Base-by-base conservation (phyloP, 1,284 basidiomycete genomes). In the Erythrobasidium hasegawianum region DNA sequence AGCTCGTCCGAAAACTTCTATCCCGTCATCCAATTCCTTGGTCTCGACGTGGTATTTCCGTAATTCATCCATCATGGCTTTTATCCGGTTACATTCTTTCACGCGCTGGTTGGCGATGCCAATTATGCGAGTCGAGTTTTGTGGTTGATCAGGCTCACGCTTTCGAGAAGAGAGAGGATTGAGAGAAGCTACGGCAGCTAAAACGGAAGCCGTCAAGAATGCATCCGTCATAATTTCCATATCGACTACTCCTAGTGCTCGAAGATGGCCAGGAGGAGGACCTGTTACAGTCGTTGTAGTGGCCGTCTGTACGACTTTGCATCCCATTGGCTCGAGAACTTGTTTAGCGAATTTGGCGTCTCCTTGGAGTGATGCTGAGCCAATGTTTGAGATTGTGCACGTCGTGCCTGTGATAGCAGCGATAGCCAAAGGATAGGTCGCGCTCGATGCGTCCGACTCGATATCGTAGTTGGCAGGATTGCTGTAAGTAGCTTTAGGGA, bases 181-280 rank as follows among this genome's bases (percentile, higher is more conserved):
- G 13, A 81, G 80, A 39, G 79, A 80, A 0, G 91, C 90, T 22
- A 95, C 89, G 60, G 95, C 94, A 57, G 92, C 91, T 16, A 99
- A 81, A 1, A 88, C 92, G 9, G 86, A 88, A 0, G 95, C 95
- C 0, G 94, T 97, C 77, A 98, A 83, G 82, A 99, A 99, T 5
- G 94, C 95, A 77, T 98, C 95, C 10, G 96, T 98, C 95, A 99
- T 98, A n/a, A 88, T 86, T 79, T 97, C 93, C 96, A 98, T 98
- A 76, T 98, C 93, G 24, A 97, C 86, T 71, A 87, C 83, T 41
- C 90, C 90, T 57, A 97, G 83, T 7, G 90, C 89, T 69, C 86
- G 85, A 53, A 98, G 83, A 72, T 85, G 80, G 1, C 92, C 90
- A 20, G 86, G 78, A 0, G 87, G 85, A 1, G 95, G 94, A 0